Percentiles rank a stretch among this genome's conserved stretches.
These are phyloP conservation scores for Corylus avellana DNA, from an alignment of 306 rosid species.

Conservation along the genomic window DNA sequence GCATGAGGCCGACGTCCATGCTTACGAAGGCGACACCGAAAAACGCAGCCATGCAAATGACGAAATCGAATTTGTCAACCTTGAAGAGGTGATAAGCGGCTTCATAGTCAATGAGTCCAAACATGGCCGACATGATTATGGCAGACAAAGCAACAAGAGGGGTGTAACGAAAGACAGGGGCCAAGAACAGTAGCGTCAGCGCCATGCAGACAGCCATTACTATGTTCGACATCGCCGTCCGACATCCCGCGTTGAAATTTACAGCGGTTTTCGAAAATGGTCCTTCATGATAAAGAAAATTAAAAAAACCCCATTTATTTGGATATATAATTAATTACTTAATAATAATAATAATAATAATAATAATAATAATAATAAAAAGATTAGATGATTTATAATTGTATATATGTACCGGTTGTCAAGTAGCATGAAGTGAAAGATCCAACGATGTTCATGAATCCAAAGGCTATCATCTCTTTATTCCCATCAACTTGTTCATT, in stretches of 20 bases:
- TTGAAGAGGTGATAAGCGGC: constrained; percentile 55
- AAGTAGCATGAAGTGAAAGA: constrained; percentile 90
- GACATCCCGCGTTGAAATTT: constrained; percentile 78
- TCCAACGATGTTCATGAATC: constrained; percentile 79
- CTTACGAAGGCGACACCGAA: constrained; percentile 54
- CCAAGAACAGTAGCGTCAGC: constrained; percentile 59
- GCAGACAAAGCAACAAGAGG: constrained; percentile 82
- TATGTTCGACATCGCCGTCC: constrained; percentile 63
- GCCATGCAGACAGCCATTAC: constrained; percentile 58
- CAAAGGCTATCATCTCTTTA: constrained; percentile 88
- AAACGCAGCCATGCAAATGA: constrained; percentile 69
- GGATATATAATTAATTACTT: not conserved
- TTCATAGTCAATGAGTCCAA: constrained; percentile 59
- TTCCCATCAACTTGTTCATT: constrained; percentile 88
- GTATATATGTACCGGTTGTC: constrained; percentile 63
- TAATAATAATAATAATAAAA: no score
- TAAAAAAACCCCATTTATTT: not conserved
- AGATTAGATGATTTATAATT: no score
- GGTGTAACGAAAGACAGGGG: constrained; percentile 77
- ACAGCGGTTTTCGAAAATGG: constrained; percentile 97
- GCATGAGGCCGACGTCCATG: constrained; percentile 72
- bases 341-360: not conserved
- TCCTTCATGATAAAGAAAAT: constrained; percentile 43
- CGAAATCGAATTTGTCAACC: constrained; percentile 83
- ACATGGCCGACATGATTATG: constrained; percentile 80